These are phyloP conservation scores for Jimgerdemannia flammicorona DNA, from an alignment of 192 early-diverging fungal species.

Conservation along the genomic window DNA sequence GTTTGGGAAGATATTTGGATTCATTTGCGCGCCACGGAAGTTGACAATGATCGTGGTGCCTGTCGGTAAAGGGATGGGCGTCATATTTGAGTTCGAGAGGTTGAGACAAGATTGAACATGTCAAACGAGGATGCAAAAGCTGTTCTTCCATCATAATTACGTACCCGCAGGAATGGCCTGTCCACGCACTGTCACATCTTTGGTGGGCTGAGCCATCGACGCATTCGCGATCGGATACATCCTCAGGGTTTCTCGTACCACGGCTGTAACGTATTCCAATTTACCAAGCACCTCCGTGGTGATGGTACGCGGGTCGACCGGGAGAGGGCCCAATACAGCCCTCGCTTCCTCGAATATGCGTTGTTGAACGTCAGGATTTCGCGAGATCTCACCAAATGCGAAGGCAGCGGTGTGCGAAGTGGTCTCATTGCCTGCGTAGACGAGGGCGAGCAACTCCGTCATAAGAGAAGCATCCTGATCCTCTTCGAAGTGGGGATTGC, in stretches of 20 bases:
- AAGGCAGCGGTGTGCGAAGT: conserved; percentile 42
- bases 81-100: no score
- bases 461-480: conserved; percentile 18
- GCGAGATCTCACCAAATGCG: conserved; percentile 34
- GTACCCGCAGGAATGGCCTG: conserved; percentile 40
- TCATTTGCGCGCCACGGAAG: neutral
- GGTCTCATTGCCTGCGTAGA: conserved; percentile 55
- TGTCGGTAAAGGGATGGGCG: neutral
- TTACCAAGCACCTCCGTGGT: no score
- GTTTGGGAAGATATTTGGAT: conserved; percentile 18
- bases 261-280: conserved; percentile 8
- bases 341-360: conserved; percentile 33
- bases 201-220: neutral
- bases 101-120: no score
- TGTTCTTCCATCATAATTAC: no score
- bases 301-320: no score
- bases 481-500: no score
- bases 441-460: conserved; percentile 42
- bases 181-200: conserved; percentile 18
- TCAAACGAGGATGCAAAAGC: no score
- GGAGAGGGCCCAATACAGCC: conserved; percentile 10
- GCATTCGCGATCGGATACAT: conserved; percentile 6
- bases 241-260: conserved; percentile 18
- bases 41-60: neutral
- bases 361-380: conserved; percentile 38